Base-by-base conservation (phyloP, 768 basidiomycete genomes). In the Paxillus involutus region DNA sequence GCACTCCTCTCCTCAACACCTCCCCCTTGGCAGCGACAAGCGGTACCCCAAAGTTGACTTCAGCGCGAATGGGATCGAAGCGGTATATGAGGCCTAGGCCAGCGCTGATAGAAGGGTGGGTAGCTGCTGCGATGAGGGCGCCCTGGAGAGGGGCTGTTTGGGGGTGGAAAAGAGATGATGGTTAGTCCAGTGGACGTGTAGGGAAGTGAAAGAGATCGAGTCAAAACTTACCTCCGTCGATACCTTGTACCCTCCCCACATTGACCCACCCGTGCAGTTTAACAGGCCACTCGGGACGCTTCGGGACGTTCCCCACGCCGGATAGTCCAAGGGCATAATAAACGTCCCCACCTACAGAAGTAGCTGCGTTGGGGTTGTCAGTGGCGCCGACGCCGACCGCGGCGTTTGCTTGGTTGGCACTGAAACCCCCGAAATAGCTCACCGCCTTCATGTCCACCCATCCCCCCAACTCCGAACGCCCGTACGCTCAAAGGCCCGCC, bases 401-500 rank as follows among this genome's bases (percentile, higher is more conserved):
- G 35, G 21, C 37, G 16, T 14, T 19, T 26, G 33, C 13, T 35
- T 35, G 35, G 35, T 35, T 35, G 13, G 13, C 35, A 35, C 11
- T 4, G 35, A 55, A 46, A 19, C 35, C 19, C 32, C 26, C 36
- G 13, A 46, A 32, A 44, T 32, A 33, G 69, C 83, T 59, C 62
- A 91, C 91, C 63, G 16, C 83, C 81, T 56, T 94, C 91, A 19
- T 77, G 79, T 0, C 89, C 86, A 5, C 94, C 94, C 73, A 97
- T 76, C 4, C 85, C 77, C 63, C 90, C 91, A 6, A 78, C 75
- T 42, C 79, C 79, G 72, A 96, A 95, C 47, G 83, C 81, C 6
- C 97, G 77, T 0, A 98, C 78, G 49, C 85, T 91, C 7, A 87
- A 82, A 0, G 97, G 94, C 0, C 97, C 97, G 24, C 97, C 97